Percentiles rank a stretch among this genome's conserved stretches.
Conservation (phyloP, 1,284 basidiomycete species). For the Cutaneotrichosporon daszewskae region DNA sequence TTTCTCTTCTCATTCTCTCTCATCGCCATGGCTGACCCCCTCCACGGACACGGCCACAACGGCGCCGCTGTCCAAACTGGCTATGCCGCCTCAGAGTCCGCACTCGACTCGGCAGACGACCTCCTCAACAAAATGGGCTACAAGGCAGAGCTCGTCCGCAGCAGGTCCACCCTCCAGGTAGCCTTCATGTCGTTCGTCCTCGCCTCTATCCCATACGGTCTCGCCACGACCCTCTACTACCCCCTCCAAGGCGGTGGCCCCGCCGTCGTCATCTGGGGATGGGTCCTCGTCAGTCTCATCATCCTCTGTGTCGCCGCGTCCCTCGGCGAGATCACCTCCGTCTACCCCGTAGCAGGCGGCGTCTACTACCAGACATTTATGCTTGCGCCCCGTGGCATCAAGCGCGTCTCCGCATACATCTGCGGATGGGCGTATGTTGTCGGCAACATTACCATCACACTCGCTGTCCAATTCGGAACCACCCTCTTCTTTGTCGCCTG, state of each 20-base stretch:
- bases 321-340: conserved; percentile 48
- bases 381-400: conserved; percentile 39
- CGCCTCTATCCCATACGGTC: conserved; percentile 33
- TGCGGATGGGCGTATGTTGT: conserved; percentile 49
- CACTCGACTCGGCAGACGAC: conserved; percentile 15
- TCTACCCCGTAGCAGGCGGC: conserved; percentile 47
- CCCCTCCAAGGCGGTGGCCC: conserved; percentile 33
- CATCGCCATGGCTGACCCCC: too few relatives aligned
- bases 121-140: conserved; percentile 19
- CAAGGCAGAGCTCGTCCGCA: conserved; percentile 15
- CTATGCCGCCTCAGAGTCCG: background rate
- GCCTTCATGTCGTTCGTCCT: conserved; percentile 35
- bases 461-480: conserved; percentile 48
- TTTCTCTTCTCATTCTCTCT: too few relatives aligned
- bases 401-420: conserved; percentile 45
- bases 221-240: conserved; percentile 36
- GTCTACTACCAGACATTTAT: conserved; percentile 50
- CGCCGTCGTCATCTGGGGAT: conserved; percentile 38
- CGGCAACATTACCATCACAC: conserved; percentile 48
- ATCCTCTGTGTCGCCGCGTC: conserved; percentile 48
- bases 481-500: conserved; percentile 31
- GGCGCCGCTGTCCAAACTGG: background rate
- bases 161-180: conserved; percentile 13
- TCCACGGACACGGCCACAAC: too few relatives aligned
- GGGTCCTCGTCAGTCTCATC: conserved; percentile 48